Evolutionary conservation across 2,329 filamentous ascomycete species (phyloP).

Genomic region (Pseudocercospora musae): DNA sequence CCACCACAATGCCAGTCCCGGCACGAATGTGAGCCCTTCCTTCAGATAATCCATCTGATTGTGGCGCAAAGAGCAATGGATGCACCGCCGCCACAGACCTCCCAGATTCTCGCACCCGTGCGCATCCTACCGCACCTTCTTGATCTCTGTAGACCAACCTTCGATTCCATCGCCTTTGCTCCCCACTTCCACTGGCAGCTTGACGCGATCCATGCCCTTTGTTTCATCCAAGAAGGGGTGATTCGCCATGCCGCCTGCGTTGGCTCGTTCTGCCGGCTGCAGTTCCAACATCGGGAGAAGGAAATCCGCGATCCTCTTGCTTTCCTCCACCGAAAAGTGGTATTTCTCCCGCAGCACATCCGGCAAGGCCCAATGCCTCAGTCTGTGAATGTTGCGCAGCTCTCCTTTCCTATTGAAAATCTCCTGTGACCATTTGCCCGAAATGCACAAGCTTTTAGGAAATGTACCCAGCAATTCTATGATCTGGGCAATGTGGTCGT

Average conservation of each 20-base stretch:
- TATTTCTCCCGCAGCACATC: constrained; percentile 96
- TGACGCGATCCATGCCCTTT: constrained; percentile 79
- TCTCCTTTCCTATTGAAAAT: constrained; percentile 99
- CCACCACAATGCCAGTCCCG: neutral
- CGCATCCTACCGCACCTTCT: constrained; percentile 64
- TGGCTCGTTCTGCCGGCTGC: constrained; percentile 81
- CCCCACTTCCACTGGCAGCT: constrained; percentile 72
- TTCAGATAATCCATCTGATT: neutral
- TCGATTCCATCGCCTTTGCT: constrained; percentile 89
- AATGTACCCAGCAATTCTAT: constrained; percentile 94
- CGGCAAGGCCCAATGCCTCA: constrained; percentile 91
- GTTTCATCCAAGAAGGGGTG: constrained; percentile 81
- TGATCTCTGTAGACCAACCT: constrained; percentile 83
- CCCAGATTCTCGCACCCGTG: neutral
- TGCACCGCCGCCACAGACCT: neutral
- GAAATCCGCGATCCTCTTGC: constrained; percentile 75
- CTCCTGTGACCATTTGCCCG: constrained; percentile 96
- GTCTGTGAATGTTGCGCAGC: constrained; percentile 90
- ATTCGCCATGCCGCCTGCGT: constrained; percentile 91
- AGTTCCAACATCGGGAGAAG: constrained; percentile 88
- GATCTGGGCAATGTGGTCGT: constrained; percentile 98
- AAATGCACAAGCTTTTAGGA: constrained; percentile 84
- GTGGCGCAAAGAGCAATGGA: neutral
- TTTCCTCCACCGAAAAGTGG: constrained; percentile 83
- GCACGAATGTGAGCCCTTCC: neutral